These are phyloP conservation scores for Hericium erinaceus DNA, from an alignment of 768 basidiomycete species.

Conservation along the genomic window DNA sequence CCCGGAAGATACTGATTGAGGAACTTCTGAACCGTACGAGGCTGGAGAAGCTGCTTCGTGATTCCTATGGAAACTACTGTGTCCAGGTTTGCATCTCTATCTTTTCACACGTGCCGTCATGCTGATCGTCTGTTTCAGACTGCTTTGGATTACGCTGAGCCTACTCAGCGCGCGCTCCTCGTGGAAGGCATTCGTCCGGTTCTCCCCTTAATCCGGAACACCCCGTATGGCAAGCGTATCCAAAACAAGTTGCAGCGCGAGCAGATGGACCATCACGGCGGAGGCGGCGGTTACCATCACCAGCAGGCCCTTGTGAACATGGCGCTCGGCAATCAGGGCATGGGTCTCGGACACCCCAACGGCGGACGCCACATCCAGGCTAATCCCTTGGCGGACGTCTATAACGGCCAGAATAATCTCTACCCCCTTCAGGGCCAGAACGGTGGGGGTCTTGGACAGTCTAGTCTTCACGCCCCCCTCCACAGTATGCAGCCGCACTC, in stretches of 20 bases:
- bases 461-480: constrained; percentile 30
- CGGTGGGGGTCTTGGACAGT: constrained; percentile 31
- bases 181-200: constrained; percentile 99
- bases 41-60: constrained; percentile 89
- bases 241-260: constrained; percentile 97
- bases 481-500: constrained; percentile 59
- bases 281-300: constrained; percentile 40
- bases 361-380: constrained; percentile 47
- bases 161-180: constrained; percentile 82
- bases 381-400: constrained; percentile 56
- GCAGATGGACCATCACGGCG: constrained; percentile 60
- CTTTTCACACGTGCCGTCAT: not conserved
- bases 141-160: constrained; percentile 94
- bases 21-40: constrained; percentile 92
- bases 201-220: constrained; percentile 95
- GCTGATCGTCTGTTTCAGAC: constrained; percentile 43
- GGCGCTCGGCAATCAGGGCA: constrained; percentile 47
- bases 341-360: constrained; percentile 29
- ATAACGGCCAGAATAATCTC: constrained; percentile 50
- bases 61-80: constrained; percentile 95
- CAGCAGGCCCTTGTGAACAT: constrained; percentile 54
- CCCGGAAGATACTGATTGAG: constrained; percentile 90
- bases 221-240: constrained; percentile 98
- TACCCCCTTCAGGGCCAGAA: constrained; percentile 57
- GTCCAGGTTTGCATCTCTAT: constrained; percentile 52